Base-by-base conservation (phyloP, 192 early-diverging fungal genomes). In the Phlyctochytrium bullatum region DNA sequence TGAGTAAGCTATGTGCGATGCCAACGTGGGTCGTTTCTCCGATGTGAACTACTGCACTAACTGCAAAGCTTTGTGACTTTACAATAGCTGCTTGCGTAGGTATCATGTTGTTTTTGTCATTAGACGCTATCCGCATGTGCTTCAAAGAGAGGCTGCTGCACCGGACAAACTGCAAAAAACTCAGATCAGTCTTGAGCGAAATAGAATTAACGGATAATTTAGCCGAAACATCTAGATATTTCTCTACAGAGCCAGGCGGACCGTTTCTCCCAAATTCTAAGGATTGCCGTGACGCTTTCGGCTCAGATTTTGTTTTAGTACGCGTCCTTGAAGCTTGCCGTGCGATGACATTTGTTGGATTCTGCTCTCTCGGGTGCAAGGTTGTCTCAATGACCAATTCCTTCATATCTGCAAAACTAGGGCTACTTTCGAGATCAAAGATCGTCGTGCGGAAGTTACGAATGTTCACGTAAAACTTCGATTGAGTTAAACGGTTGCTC, bases 161-260 rank as follows among this genome's bases (percentile, higher is more conserved):
- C 1, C 75, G 72, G 6, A 76, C 27, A 47, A 79, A 74, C 2
- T 75, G 73, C 54, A 82, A 69, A 27, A 82, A 52, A 32, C 80
- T 80, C 2, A 78, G 80, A 36, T 77, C 71, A 33, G 80, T 50
- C 2, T 59, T 23, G n/a, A 47, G 10, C 20, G 40, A 14, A 47
- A 47, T 47, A 20, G 10, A 14, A 14, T 6, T 20, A 14, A 47
- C 20, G 6, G 40, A 14, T 47, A 47, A 6, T 14, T 14, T 14
- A 14, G 40, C 40, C 10, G 40, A 14, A 20, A 47, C 40, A 14
- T 47, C 40, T 14, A 20, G 10, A 47, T 47, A 47, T 47, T 20
- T 47, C 40, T 47, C 40, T 14, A 47, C 20, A 47, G 40, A 6
- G 10, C 40, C 40, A 47, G 40, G 40, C 6, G 40, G 20, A 14